Evolutionary conservation across 75 land plant genomes (phyloP).

Genomic region (Picea sitchensis): DNA sequence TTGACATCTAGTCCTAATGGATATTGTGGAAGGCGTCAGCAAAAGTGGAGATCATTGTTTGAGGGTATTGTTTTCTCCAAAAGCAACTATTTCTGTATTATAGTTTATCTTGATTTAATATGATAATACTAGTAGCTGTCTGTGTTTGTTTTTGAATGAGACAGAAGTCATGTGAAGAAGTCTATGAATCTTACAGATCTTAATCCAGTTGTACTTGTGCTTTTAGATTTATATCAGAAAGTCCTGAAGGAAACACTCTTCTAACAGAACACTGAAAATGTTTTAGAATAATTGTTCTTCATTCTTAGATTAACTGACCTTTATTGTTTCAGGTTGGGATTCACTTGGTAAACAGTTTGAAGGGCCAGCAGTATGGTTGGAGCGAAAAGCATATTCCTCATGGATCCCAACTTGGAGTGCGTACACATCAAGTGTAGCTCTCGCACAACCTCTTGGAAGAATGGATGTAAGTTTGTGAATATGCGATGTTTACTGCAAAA

Average conservation of each 20-base stretch:
- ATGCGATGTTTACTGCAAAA: background rate
- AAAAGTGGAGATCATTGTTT: slow-evolving; percentile 29
- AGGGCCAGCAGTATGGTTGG: slow-evolving; percentile 31
- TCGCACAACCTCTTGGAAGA: slow-evolving; percentile 41
- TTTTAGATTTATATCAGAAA: background rate
- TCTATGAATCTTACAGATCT: background rate
- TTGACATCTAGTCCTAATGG: slow-evolving; percentile 7
- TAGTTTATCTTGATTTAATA: background rate
- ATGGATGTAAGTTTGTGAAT: slow-evolving; percentile 33
- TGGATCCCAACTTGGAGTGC: slow-evolving; percentile 51
- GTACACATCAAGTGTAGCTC: slow-evolving; percentile 45
- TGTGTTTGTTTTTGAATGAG: background rate
- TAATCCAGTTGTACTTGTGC: background rate
- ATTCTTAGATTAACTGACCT: too few relatives aligned
- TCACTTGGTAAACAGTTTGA: slow-evolving; percentile 36
- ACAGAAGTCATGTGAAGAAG: background rate
- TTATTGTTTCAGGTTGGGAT: slow-evolving; percentile 34
- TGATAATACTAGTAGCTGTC: background rate
- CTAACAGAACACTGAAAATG: background rate
- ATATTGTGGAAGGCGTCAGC: slow-evolving; percentile 12
- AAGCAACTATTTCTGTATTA: too few relatives aligned
- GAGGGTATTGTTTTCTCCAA: slow-evolving; percentile 19
- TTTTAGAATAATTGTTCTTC: too few relatives aligned
- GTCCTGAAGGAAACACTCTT: background rate
- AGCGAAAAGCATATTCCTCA: slow-evolving; percentile 24